These are phyloP conservation scores for Hawksworthiomyces lignivorus DNA, from an alignment of 2,329 filamentous ascomycete species.

Conservation along the genomic window DNA sequence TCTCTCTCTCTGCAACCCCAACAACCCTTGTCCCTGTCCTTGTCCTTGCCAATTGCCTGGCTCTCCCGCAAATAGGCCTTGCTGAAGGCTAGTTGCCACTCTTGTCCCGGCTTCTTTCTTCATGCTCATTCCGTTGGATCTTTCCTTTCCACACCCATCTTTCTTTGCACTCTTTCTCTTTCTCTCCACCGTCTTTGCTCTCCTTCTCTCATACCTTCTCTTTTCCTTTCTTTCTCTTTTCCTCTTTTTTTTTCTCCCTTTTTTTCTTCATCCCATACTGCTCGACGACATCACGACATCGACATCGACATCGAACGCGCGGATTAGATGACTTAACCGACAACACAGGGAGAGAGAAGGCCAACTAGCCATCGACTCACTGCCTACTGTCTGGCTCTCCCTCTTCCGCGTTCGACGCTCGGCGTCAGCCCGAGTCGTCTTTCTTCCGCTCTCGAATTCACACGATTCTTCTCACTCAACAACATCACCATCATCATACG, in stretches of 20 bases:
- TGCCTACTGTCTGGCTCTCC: background rate
- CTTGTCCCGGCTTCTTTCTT: constrained; percentile 1
- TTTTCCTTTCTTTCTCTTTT: constrained; percentile 10
- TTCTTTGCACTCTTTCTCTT: constrained; percentile 16
- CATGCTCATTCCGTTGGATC: background rate
- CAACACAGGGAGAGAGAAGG: constrained; percentile 22
- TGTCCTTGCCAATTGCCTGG: constrained; percentile 14
- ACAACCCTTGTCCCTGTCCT: constrained; percentile 8
- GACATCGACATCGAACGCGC: too few relatives aligned
- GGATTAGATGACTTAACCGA: constrained; percentile 39
- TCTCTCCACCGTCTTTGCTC: constrained; percentile 14
- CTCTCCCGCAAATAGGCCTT: constrained; percentile 3
- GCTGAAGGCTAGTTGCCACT: background rate
- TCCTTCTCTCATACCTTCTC: constrained; percentile 3
- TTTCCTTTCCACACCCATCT: constrained; percentile 1
- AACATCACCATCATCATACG: too few relatives aligned
- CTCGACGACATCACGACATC: constrained; percentile 21
- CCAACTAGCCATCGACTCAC: constrained; percentile 22
- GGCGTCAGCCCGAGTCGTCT: constrained; percentile 7
- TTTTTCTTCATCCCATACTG: constrained; percentile 20
- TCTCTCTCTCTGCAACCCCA: constrained; percentile 3
- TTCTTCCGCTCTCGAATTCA: background rate
- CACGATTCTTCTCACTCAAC: background rate
- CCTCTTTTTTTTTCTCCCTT: constrained; percentile 14
- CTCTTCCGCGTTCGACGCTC: constrained; percentile 3